A percentile compares a stretch with the other conserved stretches of the same genome.
These are phyloP conservation scores for Penicillium sp. DNA, from an alignment of 2,329 filamentous ascomycete species.

Conservation along the genomic window DNA sequence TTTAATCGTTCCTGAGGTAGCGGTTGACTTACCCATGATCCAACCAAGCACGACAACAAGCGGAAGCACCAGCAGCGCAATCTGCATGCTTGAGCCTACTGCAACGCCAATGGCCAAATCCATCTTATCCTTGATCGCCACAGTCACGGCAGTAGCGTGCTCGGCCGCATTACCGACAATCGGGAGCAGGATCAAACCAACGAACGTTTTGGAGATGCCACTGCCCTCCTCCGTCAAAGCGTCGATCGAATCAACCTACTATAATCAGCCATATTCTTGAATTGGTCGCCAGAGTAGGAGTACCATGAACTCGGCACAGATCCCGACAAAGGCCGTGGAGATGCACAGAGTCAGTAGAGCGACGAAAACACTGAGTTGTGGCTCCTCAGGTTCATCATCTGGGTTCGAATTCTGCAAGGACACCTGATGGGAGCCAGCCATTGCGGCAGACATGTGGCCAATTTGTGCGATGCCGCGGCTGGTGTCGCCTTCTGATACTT, in stretches of 20 bases:
- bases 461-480: slow-evolving; percentile 57
- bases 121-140: slow-evolving; percentile 70
- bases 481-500: slow-evolving; percentile 56
- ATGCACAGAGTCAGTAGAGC: slow-evolving; percentile 72
- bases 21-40: slow-evolving; percentile 52
- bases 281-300: neutral
- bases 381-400: slow-evolving; percentile 74
- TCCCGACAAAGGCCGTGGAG: slow-evolving; percentile 79
- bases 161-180: slow-evolving; percentile 71
- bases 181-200: slow-evolving; percentile 67
- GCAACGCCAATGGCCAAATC: slow-evolving; percentile 70
- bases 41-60: slow-evolving; percentile 66
- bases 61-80: slow-evolving; percentile 66
- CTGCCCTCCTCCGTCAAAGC: slow-evolving; percentile 54
- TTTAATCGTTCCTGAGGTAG: neutral
- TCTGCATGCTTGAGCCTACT: slow-evolving; percentile 69
- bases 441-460: slow-evolving; percentile 56
- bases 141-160: slow-evolving; percentile 67
- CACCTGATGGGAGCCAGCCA: slow-evolving; percentile 56
- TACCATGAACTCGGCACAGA: slow-evolving; percentile 72
- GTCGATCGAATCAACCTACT: slow-evolving; percentile 59
- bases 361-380: slow-evolving; percentile 73
- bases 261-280: neutral
- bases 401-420: slow-evolving; percentile 53
- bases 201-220: slow-evolving; percentile 62